These are phyloP conservation scores for Spathaspora sp. DNA, from an alignment of 805 yeast genomes.

Conservation along the genomic window DNA sequence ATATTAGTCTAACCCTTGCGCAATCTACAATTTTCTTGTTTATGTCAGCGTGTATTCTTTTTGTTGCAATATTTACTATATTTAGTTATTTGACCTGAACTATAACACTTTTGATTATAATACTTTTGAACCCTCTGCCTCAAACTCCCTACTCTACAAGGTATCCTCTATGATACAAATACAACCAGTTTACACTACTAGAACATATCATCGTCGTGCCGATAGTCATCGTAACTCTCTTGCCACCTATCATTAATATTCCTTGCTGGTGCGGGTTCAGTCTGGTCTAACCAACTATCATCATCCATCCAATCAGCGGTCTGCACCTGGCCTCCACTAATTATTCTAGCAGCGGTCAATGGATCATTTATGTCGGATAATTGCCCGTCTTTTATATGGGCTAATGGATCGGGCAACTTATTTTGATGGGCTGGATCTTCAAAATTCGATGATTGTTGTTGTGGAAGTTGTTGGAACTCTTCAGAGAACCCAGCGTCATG, in stretches of 20 bases:
- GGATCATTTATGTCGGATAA: slow-evolving; percentile 27
- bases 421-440: slow-evolving; percentile 5
- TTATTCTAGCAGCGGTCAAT: slow-evolving; percentile 35
- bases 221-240: slow-evolving; percentile 40
- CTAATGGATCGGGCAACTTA: slow-evolving; percentile 41
- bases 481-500: background rate
- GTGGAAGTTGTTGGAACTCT: background rate
- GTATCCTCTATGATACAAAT: slow-evolving; percentile 5
- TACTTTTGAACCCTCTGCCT: background rate
- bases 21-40: background rate
- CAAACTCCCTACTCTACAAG: background rate
- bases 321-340: slow-evolving; percentile 39
- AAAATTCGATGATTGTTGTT: background rate
- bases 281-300: slow-evolving; percentile 8
- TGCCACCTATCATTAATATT: slow-evolving; percentile 29
- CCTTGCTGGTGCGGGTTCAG: slow-evolving; percentile 5
- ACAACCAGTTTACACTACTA: slow-evolving; percentile 4
- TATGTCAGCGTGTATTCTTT: background rate
- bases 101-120: background rate
- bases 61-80: background rate
- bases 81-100: background rate
- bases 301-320: slow-evolving; percentile 35
- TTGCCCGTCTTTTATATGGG: slow-evolving; percentile 40
- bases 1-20: background rate
- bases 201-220: slow-evolving; percentile 34